Evolutionary conservation across 2,329 filamentous ascomycete genomes (phyloP).

Genomic region (Penicillium sp.): DNA sequence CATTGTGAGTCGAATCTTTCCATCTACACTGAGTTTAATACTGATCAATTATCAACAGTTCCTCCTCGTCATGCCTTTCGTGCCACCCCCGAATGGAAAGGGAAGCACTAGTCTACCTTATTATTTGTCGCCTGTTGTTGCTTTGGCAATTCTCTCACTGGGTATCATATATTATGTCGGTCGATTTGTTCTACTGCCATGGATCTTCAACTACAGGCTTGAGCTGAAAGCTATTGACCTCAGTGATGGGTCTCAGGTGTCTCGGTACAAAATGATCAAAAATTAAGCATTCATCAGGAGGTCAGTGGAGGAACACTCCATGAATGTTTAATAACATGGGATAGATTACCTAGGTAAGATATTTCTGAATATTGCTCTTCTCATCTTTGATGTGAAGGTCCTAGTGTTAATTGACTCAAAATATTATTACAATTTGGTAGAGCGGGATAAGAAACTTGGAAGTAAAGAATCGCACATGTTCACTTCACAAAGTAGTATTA

Average conservation of each 20-base stretch:
- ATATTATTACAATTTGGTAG: too few species aligned
- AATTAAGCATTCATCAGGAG: neutral
- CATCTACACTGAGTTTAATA: neutral
- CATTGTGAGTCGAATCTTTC: constrained; percentile 10
- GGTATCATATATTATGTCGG: constrained; percentile 17
- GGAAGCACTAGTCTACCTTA: constrained; percentile 19
- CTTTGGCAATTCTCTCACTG: constrained; percentile 17
- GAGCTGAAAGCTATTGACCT: constrained; percentile 11
- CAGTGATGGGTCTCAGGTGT: constrained; percentile 21
- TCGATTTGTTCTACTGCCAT: constrained; percentile 15
- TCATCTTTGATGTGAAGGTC: too few species aligned
- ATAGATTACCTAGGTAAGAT: too few species aligned
- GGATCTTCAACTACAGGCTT: constrained; percentile 16
- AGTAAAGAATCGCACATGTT: neutral
- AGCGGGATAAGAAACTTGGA: too few species aligned
- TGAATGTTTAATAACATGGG: too few species aligned
- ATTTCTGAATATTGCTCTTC: too few species aligned
- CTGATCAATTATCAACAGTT: constrained; percentile 13
- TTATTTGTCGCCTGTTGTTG: constrained; percentile 20
- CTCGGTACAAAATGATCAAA: constrained; percentile 9
- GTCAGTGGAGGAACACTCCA: too few species aligned
- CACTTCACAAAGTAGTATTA: constrained; percentile 6
- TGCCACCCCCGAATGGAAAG: constrained; percentile 15
- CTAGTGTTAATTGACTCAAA: too few species aligned
- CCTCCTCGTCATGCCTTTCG: constrained; percentile 23